phyloP scores from a whole-genome alignment of 202 grass and related monocot species.

The Eragrostis tef region DNA sequence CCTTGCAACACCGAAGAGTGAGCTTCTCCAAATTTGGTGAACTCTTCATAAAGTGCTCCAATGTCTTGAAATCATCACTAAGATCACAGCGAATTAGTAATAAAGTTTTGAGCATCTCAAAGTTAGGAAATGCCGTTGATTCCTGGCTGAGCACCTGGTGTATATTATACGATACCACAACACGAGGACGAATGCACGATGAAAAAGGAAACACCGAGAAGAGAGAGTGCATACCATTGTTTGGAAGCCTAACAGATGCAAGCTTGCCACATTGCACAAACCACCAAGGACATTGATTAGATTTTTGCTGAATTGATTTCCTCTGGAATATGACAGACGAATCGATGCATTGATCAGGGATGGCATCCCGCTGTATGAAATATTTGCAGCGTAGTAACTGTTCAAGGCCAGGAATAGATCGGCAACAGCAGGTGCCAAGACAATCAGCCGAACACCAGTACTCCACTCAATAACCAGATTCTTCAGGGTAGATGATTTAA shows the following conservation, averaged over 20 bases:
- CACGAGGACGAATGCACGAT: background rate
- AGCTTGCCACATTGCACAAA: background rate
- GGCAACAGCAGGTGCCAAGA: background rate
- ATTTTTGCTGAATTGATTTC: background rate
- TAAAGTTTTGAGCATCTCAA: background rate
- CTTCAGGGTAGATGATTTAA: background rate
- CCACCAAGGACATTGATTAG: background rate
- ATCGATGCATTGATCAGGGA: background rate
- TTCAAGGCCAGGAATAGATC: background rate
- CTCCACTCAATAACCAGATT: background rate
- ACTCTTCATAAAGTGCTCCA: background rate
- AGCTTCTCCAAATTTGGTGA: background rate
- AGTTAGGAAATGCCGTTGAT: background rate
- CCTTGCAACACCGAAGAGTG: background rate
- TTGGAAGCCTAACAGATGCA: background rate
- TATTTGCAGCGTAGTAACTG: fast-evolving
- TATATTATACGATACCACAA: background rate
- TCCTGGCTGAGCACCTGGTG: background rate
- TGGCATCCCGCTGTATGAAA: background rate
- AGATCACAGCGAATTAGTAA: background rate
- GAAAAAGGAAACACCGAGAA: background rate
- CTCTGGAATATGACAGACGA: background rate
- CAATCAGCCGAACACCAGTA: background rate
- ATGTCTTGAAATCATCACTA: constrained; percentile 22
- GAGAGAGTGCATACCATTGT: constrained; percentile 6